Base-by-base conservation (phyloP, 768 basidiomycete species). In the Tephrocybe sp. region DNA sequence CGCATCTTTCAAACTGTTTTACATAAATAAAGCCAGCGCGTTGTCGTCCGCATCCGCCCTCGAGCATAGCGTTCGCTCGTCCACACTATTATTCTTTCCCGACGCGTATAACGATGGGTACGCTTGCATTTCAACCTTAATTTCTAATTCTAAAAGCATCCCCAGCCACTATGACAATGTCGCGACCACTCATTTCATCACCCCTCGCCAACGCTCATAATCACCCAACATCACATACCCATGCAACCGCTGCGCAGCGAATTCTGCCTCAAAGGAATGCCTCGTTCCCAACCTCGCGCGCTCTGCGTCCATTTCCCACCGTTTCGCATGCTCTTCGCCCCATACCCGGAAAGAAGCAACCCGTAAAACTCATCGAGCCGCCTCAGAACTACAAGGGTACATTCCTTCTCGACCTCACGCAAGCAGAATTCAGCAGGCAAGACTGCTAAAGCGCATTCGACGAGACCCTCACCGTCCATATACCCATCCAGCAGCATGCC, bases 321-420 rank as follows among this genome's bases (percentile, higher is more conserved):
- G 75, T 89, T 54, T 70, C 80, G 9, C 70, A 72, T 58, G 55
- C 75, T 11, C 54, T 77, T 44, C 69, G 65, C 47, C 63, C 66
- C 49, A 59, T 53, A 25, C 44, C 61, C 5, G 64, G 60, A 47
- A 67, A 60, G 48, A 74, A 72, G 42, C 79, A 80, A 47, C 71
- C 84, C 5, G 74, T 83, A 15, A 92, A 92, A 62, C 74, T 92
- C 62, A 91, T 93, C 50, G 79, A 89, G 64, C 86, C 88, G 9
- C 88, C 91, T 22, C 76, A 82, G 60, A 83, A 87, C 64, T 82
- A 81, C 67, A 78, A 80, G 64, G 73, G 75, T 40, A 81, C 79
- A 31, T 92, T 91, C 59, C 73, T 86, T 53, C 81, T 93, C 44
- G 79, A 92, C 67, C 76, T 93, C 49, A 91, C 90, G 0, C 90